A percentile compares a stretch with the other conserved stretches of the same genome.
phyloP scores from a whole-genome alignment of 2,329 filamentous ascomycete species.

The Monilinia vaccinii-corymbosi region DNA sequence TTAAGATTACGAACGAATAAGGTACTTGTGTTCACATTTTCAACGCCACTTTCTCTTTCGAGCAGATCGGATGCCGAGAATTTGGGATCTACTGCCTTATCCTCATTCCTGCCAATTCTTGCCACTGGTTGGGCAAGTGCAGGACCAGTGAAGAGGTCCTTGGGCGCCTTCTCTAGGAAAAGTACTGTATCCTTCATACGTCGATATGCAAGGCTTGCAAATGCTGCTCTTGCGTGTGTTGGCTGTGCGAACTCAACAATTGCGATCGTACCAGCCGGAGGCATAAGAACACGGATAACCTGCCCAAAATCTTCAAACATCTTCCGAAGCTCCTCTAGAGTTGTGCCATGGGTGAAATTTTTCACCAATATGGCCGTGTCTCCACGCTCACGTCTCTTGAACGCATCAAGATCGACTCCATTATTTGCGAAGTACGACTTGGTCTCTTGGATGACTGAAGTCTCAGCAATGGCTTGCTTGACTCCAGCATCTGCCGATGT shows the following conservation, averaged over 20 bases:
- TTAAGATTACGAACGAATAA: constrained; percentile 91
- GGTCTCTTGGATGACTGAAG: constrained; percentile 90
- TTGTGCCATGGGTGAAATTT: constrained; percentile 71
- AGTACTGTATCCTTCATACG: constrained; percentile 85
- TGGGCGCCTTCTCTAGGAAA: constrained; percentile 89
- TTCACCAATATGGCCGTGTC: constrained; percentile 87
- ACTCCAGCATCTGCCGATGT: constrained; percentile 90
- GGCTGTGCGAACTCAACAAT: constrained; percentile 81
- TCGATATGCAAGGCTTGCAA: constrained; percentile 76
- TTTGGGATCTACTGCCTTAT: constrained; percentile 38
- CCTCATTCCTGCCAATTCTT: constrained; percentile 14
- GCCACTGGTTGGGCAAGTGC: constrained; percentile 14
- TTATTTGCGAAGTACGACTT: constrained; percentile 84
- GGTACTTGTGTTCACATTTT: constrained; percentile 61
- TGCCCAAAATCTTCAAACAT: constrained; percentile 57
- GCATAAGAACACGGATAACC: constrained; percentile 77
- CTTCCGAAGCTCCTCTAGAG: constrained; percentile 43
- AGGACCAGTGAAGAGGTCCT: constrained; percentile 55
- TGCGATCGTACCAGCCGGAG: constrained; percentile 84
- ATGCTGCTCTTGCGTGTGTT: constrained; percentile 73
- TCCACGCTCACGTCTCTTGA: constrained; percentile 75
- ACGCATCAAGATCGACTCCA: constrained; percentile 85
- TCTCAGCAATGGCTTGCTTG: constrained; percentile 95
- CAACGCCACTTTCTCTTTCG: constrained; percentile 42
- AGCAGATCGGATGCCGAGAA: constrained; percentile 61